phyloP scores from a whole-genome alignment of 768 basidiomycete genomes.

The Xerocomus spinulosus region DNA sequence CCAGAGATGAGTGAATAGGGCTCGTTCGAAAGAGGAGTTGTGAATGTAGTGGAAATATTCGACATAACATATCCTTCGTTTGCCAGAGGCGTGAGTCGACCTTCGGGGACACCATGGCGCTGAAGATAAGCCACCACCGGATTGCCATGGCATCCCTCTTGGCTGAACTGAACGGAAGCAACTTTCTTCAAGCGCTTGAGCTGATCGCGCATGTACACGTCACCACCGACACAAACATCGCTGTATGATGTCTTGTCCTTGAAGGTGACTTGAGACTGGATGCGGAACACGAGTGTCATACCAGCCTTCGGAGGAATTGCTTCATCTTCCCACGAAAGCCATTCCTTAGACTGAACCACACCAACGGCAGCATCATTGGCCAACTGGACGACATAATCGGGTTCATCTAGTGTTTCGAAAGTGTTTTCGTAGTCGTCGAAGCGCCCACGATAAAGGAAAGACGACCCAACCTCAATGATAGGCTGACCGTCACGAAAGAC shows the following conservation, averaged over 20 bases:
- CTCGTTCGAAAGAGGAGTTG: conserved; percentile 86
- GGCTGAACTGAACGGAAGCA: conserved; percentile 79
- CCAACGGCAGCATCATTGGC: conserved; percentile 77
- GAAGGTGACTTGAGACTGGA: conserved; percentile 83
- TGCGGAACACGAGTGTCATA: conserved; percentile 83
- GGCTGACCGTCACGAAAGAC: conserved; percentile 73
- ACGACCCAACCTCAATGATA: conserved; percentile 89
- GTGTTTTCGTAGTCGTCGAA: conserved; percentile 95
- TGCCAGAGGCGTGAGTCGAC: conserved; percentile 69
- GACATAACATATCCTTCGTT: conserved; percentile 86
- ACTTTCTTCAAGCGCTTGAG: conserved; percentile 87
- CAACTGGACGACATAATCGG: conserved; percentile 78
- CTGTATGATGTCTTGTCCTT: conserved; percentile 85
- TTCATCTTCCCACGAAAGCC: conserved; percentile 95
- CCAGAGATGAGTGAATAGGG: conserved; percentile 95
- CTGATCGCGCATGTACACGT: conserved; percentile 83
- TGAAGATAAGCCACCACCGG: conserved; percentile 91
- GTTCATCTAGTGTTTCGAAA: conserved; percentile 88
- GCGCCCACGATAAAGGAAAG: conserved; percentile 95
- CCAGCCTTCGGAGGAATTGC: conserved; percentile 73
- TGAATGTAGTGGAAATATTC: conserved; percentile 61
- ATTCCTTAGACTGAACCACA: conserved; percentile 92
- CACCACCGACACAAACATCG: conserved; percentile 76
- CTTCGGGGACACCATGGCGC: conserved; percentile 81
- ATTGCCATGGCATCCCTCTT: conserved; percentile 87